These are phyloP conservation scores for Ogataea polymorpha DNA, from an alignment of 805 yeast species.

Conservation along the genomic window DNA sequence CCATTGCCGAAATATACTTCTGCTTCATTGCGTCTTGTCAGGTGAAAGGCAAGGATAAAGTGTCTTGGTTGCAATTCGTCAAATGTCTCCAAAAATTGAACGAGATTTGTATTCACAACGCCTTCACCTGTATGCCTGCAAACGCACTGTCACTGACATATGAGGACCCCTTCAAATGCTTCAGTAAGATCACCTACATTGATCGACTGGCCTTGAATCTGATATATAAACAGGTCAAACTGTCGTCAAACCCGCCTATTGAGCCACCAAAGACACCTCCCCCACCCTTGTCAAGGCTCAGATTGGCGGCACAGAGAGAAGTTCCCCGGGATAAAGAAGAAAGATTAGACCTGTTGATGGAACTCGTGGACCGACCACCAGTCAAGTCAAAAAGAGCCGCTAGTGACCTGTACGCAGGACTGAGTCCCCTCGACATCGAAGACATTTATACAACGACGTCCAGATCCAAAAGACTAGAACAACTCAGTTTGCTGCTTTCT, in stretches of 20 bases:
- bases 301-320: conserved; percentile 1
- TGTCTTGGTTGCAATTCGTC: conserved; percentile 34
- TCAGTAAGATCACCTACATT: conserved; percentile 23
- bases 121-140: conserved; percentile 25
- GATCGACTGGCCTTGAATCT: conserved; percentile 28
- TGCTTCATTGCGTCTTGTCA: conserved; percentile 31
- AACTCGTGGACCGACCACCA: conserved; percentile 24
- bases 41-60: conserved; percentile 32
- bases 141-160: conserved; percentile 21
- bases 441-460: conserved; percentile 32
- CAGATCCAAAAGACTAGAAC: conserved; percentile 23
- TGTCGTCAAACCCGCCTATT: not conserved
- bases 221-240: conserved; percentile 18
- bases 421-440: conserved; percentile 21
- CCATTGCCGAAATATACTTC: conserved; percentile 30
- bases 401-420: conserved; percentile 25
- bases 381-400: conserved; percentile 7
- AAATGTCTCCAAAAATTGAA: conserved; percentile 25
- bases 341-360: conserved; percentile 17
- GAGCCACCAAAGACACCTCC: not conserved
- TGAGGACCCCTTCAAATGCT: conserved; percentile 31
- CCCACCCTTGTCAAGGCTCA: not conserved
- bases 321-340: conserved; percentile 22
- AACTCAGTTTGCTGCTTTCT: conserved; percentile 25
- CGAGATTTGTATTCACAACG: conserved; percentile 20